phyloP scores from a whole-genome alignment of 1,284 basidiomycete genomes.

The Ceratorhiza oryzae-sativae region DNA sequence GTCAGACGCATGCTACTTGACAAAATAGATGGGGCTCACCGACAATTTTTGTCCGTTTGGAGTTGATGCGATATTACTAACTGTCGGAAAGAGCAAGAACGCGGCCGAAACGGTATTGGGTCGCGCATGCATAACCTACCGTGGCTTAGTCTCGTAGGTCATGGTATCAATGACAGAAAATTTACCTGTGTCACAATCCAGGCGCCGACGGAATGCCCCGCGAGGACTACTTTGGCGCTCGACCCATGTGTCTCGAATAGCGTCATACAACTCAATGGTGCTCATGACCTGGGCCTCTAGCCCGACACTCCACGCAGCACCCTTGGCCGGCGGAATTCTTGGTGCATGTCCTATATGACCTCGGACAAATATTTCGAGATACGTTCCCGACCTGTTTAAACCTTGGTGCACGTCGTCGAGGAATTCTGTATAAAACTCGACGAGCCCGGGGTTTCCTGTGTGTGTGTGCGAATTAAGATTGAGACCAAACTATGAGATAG shows the following conservation, averaged over 20 bases:
- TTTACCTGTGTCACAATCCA: conserved; percentile 66
- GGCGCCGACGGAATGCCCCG: conserved; percentile 67
- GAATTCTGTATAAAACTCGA: conserved; percentile 66
- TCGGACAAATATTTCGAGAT: conserved; percentile 60
- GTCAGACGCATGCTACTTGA: not conserved
- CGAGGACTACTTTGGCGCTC: conserved; percentile 55
- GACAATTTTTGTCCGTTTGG: conserved; percentile 60
- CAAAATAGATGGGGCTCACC: conserved; percentile 45
- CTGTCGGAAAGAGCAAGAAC: conserved; percentile 67
- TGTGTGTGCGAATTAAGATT: conserved; percentile 4
- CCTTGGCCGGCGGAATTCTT: conserved; percentile 43
- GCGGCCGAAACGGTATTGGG: conserved; percentile 51
- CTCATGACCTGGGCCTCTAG: conserved; percentile 59
- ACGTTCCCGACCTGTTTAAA: conserved; percentile 46
- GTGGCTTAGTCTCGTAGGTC: not conserved
- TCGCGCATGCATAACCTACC: conserved; percentile 60
- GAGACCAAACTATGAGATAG: not conserved
- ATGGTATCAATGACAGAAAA: not conserved
- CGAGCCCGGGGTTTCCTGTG: conserved; percentile 66
- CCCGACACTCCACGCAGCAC: conserved; percentile 30
- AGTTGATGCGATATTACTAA: conserved; percentile 61
- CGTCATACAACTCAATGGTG: conserved; percentile 60
- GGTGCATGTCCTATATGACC: conserved; percentile 64
- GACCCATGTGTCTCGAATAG: conserved; percentile 49
- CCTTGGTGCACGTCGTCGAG: conserved; percentile 56